Evolutionary conservation across 768 basidiomycete species (phyloP).

Genomic region (Mycena latifolia): DNA sequence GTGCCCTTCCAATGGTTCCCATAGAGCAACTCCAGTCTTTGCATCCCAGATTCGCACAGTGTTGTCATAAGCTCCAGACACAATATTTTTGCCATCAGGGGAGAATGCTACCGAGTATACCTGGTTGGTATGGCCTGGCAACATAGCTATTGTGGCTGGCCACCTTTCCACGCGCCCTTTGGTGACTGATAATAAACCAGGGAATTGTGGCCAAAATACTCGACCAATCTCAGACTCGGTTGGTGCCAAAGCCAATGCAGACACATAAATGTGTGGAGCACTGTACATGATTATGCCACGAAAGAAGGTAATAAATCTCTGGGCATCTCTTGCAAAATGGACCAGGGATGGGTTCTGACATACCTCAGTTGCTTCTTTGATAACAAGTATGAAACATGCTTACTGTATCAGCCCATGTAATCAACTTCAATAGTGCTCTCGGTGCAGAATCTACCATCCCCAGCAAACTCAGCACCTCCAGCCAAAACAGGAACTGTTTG

Average conservation of each 20-base stretch:
- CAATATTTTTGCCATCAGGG: no score
- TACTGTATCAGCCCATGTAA: no score
- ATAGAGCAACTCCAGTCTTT: no score
- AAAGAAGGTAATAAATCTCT: no score
- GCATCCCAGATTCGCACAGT: no score
- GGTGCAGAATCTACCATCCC: not conserved
- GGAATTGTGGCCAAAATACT: not conserved
- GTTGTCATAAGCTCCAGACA: no score
- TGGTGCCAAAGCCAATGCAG: conserved; percentile 9
- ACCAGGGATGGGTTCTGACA: not conserved
- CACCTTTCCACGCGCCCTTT: not conserved
- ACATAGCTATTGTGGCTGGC: not conserved
- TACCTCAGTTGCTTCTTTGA: not conserved
- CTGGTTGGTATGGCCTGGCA: not conserved
- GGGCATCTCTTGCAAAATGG: conserved; percentile 4
- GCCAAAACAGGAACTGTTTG: conserved; percentile 22
- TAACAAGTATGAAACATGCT: no score
- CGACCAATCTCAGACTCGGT: not conserved
- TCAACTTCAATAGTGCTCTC: no score
- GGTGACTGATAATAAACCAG: not conserved
- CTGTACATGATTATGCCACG: no score
- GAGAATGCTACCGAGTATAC: no score
- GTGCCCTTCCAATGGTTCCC: no score
- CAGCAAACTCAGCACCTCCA: conserved; percentile 8
- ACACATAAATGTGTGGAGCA: conserved; percentile 11